Percentiles rank a stretch among this genome's conserved stretches.
Conservation (phyloP, 371 early-diverging fungal genomes). For the Lichtheimia corymbifera region DNA sequence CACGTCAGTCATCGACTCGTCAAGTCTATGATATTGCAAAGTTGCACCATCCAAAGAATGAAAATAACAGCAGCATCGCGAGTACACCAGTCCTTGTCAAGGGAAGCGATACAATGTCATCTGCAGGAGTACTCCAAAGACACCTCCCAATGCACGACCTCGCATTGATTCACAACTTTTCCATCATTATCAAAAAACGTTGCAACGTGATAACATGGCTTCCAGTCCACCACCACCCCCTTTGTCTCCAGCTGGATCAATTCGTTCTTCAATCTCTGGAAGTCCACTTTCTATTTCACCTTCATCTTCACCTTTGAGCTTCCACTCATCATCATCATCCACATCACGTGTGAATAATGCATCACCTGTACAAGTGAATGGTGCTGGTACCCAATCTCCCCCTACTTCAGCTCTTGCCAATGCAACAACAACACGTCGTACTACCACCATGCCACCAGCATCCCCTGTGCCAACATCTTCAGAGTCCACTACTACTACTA, state of each 20-base stretch:
- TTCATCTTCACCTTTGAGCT: slow-evolving; percentile 11
- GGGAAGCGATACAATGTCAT: slow-evolving; percentile 13
- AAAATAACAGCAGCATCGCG: neutral
- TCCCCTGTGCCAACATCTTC: no score
- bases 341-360: neutral
- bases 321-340: neutral
- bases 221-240: slow-evolving; percentile 17
- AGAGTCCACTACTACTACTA: neutral
- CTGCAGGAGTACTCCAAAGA: slow-evolving; percentile 9
- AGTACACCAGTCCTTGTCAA: slow-evolving; percentile 13
- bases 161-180: slow-evolving; percentile 17
- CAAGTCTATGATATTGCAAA: no score
- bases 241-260: slow-evolving; percentile 13
- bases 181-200: slow-evolving; percentile 17
- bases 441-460: no score
- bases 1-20: neutral
- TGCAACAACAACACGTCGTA: neutral
- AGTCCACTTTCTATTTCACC: slow-evolving; percentile 7
- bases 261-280: slow-evolving; percentile 8
- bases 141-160: slow-evolving; percentile 7
- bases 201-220: slow-evolving; percentile 8
- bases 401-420: neutral
- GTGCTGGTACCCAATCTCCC: neutral
- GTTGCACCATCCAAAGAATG: no score
- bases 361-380: neutral